Conservation (phyloP, 441 rosid species). For the Eutrema salsugineum region DNA sequence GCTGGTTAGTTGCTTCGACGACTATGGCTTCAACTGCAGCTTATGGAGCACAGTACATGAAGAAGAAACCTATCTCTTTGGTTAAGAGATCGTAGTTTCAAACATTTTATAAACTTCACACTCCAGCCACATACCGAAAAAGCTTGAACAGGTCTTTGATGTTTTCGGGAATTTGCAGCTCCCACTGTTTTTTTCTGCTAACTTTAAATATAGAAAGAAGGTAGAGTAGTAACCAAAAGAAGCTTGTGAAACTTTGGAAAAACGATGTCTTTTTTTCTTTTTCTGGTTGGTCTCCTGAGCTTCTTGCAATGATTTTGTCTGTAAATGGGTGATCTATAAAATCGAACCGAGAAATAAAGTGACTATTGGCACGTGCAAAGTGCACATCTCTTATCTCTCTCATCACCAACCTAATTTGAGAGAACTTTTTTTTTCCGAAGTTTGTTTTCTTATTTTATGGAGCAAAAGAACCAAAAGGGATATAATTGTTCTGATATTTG, state of each 20-base stretch:
- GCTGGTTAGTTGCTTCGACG: constrained; percentile 84
- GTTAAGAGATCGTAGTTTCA: constrained; percentile 34
- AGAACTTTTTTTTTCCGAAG: neutral
- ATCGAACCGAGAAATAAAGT: neutral
- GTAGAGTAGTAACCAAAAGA: neutral
- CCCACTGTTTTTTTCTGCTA: neutral
- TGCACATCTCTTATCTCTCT: neutral
- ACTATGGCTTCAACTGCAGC: constrained; percentile 78
- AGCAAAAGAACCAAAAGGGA: neutral
- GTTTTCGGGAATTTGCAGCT: neutral
- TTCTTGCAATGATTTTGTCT: neutral
- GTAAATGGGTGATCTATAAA: neutral
- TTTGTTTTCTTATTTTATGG: too few relatives aligned
- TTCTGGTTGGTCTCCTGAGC: neutral
- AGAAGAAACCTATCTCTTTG: constrained; percentile 40
- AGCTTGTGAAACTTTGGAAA: neutral
- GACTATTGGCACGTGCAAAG: neutral
- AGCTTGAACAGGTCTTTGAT: neutral
- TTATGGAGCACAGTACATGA: constrained; percentile 67
- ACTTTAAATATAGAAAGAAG: neutral
- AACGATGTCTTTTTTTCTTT: neutral
- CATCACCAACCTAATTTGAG: neutral
- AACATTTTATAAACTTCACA: neutral
- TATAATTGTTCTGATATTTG: neutral
- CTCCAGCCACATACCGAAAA: neutral